These are phyloP conservation scores for Yarrowia deformans DNA, from an alignment of 805 yeast species.

Conservation along the genomic window DNA sequence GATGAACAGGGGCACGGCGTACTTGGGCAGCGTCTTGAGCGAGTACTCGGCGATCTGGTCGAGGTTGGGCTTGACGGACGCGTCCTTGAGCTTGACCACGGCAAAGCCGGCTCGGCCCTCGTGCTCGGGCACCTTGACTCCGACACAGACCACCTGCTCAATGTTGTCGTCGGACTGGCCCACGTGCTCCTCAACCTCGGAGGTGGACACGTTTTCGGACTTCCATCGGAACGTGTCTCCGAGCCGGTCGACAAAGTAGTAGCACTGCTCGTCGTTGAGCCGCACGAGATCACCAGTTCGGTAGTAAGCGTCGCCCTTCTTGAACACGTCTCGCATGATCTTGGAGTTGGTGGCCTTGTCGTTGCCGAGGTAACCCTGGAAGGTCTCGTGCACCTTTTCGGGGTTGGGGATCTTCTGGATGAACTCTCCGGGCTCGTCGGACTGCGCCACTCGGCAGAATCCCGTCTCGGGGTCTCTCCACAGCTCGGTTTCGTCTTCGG, in stretches of 20 bases:
- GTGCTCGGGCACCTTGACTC: conserved; percentile 84
- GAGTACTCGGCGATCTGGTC: conserved; percentile 52
- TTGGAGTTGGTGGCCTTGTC: conserved; percentile 79
- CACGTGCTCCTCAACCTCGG: conserved; percentile 83
- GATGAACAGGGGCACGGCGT: conserved; percentile 84
- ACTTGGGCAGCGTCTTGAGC: conserved; percentile 67
- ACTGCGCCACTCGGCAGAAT: conserved; percentile 60
- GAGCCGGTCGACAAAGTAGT: conserved; percentile 87
- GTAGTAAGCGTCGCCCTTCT: conserved; percentile 89
- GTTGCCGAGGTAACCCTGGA: conserved; percentile 90
- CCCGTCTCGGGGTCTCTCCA: conserved; percentile 75
- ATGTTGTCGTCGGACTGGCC: conserved; percentile 51
- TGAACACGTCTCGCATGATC: conserved; percentile 73
- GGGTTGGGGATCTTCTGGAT: conserved; percentile 73
- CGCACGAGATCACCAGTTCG: conserved; percentile 85
- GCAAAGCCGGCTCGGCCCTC: conserved; percentile 97
- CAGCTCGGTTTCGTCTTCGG: conserved; percentile 74
- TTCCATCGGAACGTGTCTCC: conserved; percentile 98
- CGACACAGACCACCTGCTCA: conserved; percentile 78
- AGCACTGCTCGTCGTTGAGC: conserved; percentile 69
- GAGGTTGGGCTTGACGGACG: conserved; percentile 51
- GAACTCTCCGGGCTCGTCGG: conserved; percentile 85
- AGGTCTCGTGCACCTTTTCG: conserved; percentile 70
- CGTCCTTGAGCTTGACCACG: conserved; percentile 63
- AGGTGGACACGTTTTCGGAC: conserved; percentile 91